Percentiles rank a stretch among this genome's conserved stretches.
Evolutionary conservation across 139 green algal species (phyloP).

Genomic region (Monoraphidium neglectum): DNA sequence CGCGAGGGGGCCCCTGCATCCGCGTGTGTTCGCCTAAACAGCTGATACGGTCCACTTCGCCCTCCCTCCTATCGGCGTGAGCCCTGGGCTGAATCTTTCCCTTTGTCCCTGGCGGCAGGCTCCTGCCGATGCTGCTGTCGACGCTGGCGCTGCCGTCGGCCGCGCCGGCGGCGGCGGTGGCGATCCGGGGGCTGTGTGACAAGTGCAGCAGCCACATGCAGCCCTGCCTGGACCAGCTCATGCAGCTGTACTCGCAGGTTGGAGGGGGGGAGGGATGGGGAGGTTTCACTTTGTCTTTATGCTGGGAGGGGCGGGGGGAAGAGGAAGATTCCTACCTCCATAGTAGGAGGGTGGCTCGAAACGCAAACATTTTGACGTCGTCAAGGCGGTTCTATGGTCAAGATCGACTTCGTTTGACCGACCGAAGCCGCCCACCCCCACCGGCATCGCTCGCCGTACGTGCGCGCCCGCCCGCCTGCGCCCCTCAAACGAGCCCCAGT

Average conservation of each 20-base stretch:
- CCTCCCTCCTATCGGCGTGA: no score
- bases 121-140: constrained; percentile 51
- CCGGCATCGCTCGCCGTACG: no score
- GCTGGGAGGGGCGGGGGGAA: constrained; percentile 2
- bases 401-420: no score
- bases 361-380: not conserved
- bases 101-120: constrained; percentile 7
- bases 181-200: constrained; percentile 65
- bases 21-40: not conserved
- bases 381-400: not conserved
- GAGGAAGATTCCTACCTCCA: not conserved
- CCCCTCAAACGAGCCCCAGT: no score
- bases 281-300: not conserved
- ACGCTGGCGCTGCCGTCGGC: constrained; percentile 32
- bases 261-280: constrained; percentile 26
- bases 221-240: constrained; percentile 48
- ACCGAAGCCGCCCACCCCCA: no score
- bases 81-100: not conserved
- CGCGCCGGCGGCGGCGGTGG: constrained; percentile 45
- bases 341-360: constrained; percentile 30
- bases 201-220: constrained; percentile 55
- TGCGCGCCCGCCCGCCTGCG: no score
- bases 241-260: constrained; percentile 61
- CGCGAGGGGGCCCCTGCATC: not conserved
- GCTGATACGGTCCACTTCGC: not conserved